A percentile compares a stretch with the other conserved stretches of the same genome.
These are phyloP conservation scores for Rheum nobile DNA, from an alignment of 148 eudicot genomes.

Conservation along the genomic window DNA sequence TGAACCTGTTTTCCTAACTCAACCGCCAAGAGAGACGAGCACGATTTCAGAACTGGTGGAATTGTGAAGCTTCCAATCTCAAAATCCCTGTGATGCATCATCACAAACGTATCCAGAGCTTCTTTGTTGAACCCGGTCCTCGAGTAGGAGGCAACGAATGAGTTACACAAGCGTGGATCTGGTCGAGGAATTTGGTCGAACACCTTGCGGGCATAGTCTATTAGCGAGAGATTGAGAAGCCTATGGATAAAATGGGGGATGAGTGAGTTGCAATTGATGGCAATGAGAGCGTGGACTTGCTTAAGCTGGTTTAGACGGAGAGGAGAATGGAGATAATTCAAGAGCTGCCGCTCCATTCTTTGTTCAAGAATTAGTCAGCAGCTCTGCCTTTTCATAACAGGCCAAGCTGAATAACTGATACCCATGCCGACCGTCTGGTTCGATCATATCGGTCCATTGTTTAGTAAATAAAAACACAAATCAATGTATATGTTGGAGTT, in stretches of 20 bases:
- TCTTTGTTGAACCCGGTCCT: constrained; percentile 35
- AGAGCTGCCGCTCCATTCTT: constrained; percentile 17
- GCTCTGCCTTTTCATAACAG: neutral
- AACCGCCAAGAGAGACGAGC: constrained; percentile 30
- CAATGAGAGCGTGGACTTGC: constrained; percentile 69
- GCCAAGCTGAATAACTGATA: no score
- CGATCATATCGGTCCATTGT: no score
- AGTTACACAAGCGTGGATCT: constrained; percentile 21
- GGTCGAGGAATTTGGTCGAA: constrained; percentile 23
- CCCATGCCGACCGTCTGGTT: no score
- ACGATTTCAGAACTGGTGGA: constrained; percentile 56
- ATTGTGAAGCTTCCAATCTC: constrained; percentile 39
- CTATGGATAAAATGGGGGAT: constrained; percentile 21
- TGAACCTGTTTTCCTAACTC: constrained; percentile 48
- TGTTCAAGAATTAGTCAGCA: neutral
- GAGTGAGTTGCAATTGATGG: constrained; percentile 21
- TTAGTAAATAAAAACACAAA: no score
- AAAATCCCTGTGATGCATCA: constrained; percentile 27
- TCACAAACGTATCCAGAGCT: constrained; percentile 26
- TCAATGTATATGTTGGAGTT: no score
- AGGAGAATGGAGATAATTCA: constrained; percentile 7
- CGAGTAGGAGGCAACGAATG: constrained; percentile 26
- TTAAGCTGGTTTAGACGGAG: constrained; percentile 27
- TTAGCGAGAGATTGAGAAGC: constrained; percentile 35
- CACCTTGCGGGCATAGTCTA: constrained; percentile 35